Percentiles rank a stretch among this genome's conserved stretches.
These are phyloP conservation scores for Laburnicola sp. DNA, from an alignment of 2,329 filamentous ascomycete genomes.

Conservation along the genomic window DNA sequence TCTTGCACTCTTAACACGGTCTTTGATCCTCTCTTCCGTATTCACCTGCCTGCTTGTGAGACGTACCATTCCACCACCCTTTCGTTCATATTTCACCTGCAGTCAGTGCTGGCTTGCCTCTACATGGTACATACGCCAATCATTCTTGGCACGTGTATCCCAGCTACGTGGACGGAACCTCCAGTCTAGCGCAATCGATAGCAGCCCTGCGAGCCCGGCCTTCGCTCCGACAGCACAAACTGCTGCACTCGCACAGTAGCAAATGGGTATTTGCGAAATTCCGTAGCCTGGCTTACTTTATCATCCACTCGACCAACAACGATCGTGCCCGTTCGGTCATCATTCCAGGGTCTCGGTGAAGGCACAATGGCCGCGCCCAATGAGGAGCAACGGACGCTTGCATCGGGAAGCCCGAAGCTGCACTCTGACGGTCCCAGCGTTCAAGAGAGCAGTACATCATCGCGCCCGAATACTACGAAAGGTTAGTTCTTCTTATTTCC, in stretches of 20 bases:
- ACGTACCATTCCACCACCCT: background rate
- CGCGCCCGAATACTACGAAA: slow-evolving; percentile 30
- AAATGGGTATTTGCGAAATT: slow-evolving; percentile 14
- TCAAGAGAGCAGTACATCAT: slow-evolving; percentile 31
- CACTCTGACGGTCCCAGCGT: slow-evolving; percentile 20
- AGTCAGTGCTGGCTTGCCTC: background rate
- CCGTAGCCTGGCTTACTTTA: background rate
- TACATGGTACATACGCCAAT: slow-evolving; percentile 21
- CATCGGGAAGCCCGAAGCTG: slow-evolving; percentile 24
- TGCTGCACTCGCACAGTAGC: slow-evolving; percentile 14
- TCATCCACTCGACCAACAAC: background rate
- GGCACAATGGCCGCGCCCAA: slow-evolving; percentile 27
- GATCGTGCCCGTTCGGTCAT: background rate
- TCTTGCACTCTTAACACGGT: background rate
- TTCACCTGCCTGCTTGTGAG: background rate
- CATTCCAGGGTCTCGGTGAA: background rate
- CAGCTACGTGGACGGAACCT: background rate
- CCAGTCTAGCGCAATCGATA: slow-evolving; percentile 19
- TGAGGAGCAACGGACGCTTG: slow-evolving; percentile 25
- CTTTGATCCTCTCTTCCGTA: background rate
- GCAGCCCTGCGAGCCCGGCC: slow-evolving; percentile 13
- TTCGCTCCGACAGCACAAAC: slow-evolving; percentile 4
- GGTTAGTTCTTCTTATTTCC: slow-evolving; percentile 30
- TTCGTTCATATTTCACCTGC: slow-evolving; percentile 10
- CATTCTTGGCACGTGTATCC: slow-evolving; percentile 37